Percentiles rank a stretch among this genome's conserved stretches.
Evolutionary conservation across 768 basidiomycete genomes (phyloP).

Genomic region (Saitozyma podzolica): DNA sequence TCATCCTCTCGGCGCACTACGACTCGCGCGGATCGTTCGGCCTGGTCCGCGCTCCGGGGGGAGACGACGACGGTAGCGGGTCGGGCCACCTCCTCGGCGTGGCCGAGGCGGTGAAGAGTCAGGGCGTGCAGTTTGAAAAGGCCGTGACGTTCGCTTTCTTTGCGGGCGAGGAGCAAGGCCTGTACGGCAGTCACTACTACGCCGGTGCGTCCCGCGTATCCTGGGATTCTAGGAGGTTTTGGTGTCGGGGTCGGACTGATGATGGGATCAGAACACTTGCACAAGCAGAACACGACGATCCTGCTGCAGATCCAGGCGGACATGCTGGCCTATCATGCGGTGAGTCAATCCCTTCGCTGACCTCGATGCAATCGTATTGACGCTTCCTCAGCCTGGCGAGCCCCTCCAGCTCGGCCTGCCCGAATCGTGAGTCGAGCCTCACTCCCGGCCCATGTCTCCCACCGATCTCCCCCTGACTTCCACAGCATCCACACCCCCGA

Average conservation of each 20-base stretch:
- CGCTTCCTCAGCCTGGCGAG: constrained; percentile 59
- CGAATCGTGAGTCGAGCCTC: constrained; percentile 56
- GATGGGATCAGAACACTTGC: constrained; percentile 60
- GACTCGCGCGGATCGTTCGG: constrained; percentile 90
- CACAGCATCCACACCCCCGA: constrained; percentile 74
- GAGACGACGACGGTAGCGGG: constrained; percentile 66
- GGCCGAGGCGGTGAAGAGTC: constrained; percentile 69
- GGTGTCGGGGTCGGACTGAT: not conserved
- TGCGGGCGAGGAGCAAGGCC: constrained; percentile 89
- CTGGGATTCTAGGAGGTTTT: constrained; percentile 11
- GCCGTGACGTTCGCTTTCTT: constrained; percentile 80
- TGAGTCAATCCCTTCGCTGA: constrained; percentile 18
- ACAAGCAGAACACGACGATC: constrained; percentile 63
- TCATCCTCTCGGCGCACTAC: constrained; percentile 83
- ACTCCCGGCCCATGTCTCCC: constrained; percentile 11
- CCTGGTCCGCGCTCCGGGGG: constrained; percentile 65
- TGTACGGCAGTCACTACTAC: constrained; percentile 75
- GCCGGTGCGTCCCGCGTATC: constrained; percentile 60
- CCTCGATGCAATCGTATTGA: constrained; percentile 1
- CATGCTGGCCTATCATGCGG: constrained; percentile 80
- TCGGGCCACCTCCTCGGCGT: constrained; percentile 75
- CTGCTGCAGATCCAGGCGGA: constrained; percentile 87
- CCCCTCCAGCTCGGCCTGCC: constrained; percentile 82
- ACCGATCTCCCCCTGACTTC: not conserved
- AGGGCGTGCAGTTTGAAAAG: constrained; percentile 68